Conservation (phyloP, 2,329 filamentous ascomycete species). For the Apiospora pterosperma region DNA sequence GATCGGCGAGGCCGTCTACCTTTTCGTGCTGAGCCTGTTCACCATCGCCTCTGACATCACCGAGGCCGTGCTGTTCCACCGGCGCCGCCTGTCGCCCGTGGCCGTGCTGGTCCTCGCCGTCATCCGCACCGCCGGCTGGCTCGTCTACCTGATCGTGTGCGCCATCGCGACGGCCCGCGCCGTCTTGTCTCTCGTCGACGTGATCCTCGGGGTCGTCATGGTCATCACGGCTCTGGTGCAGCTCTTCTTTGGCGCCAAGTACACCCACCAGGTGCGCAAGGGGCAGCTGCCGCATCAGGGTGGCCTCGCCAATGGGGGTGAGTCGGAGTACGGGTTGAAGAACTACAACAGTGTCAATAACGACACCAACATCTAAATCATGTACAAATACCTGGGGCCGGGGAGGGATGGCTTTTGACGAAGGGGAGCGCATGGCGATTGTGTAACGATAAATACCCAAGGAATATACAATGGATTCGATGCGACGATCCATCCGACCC, state of each 20-base stretch:
- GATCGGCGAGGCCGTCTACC: conserved; percentile 9
- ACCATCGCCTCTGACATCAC: conserved; percentile 13
- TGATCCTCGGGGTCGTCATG: conserved; percentile 10
- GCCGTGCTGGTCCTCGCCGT: conserved; percentile 11
- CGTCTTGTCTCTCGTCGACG: conserved; percentile 6
- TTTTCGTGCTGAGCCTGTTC: conserved; percentile 9
- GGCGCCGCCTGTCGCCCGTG: conserved; percentile 12
- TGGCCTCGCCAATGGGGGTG: background rate
- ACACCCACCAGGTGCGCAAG: conserved; percentile 12
- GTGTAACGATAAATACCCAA: too few species aligned
- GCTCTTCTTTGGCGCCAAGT: conserved; percentile 12
- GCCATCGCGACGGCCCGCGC: conserved; percentile 8
- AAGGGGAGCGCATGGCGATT: too few species aligned
- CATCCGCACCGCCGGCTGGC: conserved; percentile 15
- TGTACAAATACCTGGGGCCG: too few species aligned
- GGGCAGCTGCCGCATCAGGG: conserved; percentile 3
- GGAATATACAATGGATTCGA: too few species aligned
- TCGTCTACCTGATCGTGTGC: conserved; percentile 11
- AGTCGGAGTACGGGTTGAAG: background rate
- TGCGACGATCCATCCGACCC: too few species aligned
- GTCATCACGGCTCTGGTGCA: conserved; percentile 7
- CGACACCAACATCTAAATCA: background rate
- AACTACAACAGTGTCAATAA: background rate
- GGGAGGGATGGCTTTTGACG: too few species aligned
- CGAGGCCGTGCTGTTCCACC: conserved; percentile 12